Evolutionary conservation across 352 stramenopile species (phyloP).

Genomic region (Phytophthora litchii): DNA sequence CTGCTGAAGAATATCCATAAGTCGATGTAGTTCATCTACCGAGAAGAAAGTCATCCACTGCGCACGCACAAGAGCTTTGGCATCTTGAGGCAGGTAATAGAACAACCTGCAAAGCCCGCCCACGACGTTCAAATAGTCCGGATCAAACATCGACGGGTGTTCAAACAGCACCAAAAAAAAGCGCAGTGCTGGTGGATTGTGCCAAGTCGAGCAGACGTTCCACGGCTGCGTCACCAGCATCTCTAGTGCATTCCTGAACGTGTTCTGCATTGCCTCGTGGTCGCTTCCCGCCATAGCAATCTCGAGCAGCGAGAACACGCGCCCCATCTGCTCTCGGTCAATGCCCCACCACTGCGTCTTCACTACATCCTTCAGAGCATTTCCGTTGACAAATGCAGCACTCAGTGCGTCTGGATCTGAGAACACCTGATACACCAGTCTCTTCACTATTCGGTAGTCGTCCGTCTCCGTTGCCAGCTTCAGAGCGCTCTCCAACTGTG

Average conservation of each 20-base stretch:
- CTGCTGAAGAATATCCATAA: constrained; percentile 79
- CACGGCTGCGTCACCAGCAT: constrained; percentile 73
- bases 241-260: constrained; percentile 71
- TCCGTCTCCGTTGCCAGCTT: constrained; percentile 40
- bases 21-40: constrained; percentile 63
- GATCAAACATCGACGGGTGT: constrained; percentile 76
- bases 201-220: constrained; percentile 80
- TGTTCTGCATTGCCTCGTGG: constrained; percentile 67
- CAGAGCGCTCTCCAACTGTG: constrained; percentile 50
- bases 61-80: constrained; percentile 58
- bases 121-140: constrained; percentile 73
- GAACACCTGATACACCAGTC: constrained; percentile 74
- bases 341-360: constrained; percentile 60
- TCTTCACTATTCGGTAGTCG: constrained; percentile 63
- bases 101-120: constrained; percentile 75
- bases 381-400: constrained; percentile 46
- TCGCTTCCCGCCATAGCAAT: constrained; percentile 41
- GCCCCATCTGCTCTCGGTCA: constrained; percentile 43
- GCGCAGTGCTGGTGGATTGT: constrained; percentile 42
- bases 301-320: constrained; percentile 56
- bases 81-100: constrained; percentile 51
- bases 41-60: constrained; percentile 64
- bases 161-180: constrained; percentile 83
- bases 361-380: constrained; percentile 3
- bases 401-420: constrained; percentile 66